Base-by-base conservation (phyloP, 495 filamentous ascomycete genomes). In the Stereocaulon alpinum region DNA sequence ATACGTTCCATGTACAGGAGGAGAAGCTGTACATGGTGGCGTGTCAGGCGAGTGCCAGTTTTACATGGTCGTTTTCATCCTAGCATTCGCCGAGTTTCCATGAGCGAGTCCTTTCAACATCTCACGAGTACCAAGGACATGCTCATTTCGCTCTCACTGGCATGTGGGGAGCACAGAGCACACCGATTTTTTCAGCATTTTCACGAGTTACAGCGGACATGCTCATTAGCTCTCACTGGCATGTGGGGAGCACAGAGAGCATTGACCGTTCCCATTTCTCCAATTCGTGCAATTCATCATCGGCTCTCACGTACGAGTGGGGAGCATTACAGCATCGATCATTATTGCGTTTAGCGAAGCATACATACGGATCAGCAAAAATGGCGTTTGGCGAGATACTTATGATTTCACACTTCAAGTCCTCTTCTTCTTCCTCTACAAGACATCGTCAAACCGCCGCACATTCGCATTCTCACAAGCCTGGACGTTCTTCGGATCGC, bases 361-460 rank as follows among this genome's bases (percentile, higher is more conserved):
- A 57, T 57, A 57, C 55, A 37, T 37, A 37, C 7, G 17, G 55
- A 30, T 57, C 54, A 56, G 43, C 30, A 57, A 55, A 42, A 42
- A 6, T 34, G 55, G 55, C 41, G 41, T 57, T 47, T 11, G 41
- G 41, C 20, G 4, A 24, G 24, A 2, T 3, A 4, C 34, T 37
- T 12, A 37, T 10, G 34, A 37, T 37, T 6, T 37, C 34, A 37
- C 34, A 37, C 34, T 54, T 42, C 20, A 27, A 40, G 32, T 42
- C 51, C 15, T 54, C 18, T 6, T 55, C 3, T 6, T n/a, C 2
- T 41, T 55, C 12, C 18, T 30, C 29, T 55, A 37, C 34, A 37
- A 9, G 15, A n/a, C 27, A 55, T 14, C 37, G 52, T 18, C 52
- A 29, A 24, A 22, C 20, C 37, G 18, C 40, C 37, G 52, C 52